A percentile compares a stretch with the other conserved stretches of the same genome.
These are phyloP conservation scores for Wallemia hederae DNA, from an alignment of 1,284 basidiomycete genomes.

Conservation along the genomic window DNA sequence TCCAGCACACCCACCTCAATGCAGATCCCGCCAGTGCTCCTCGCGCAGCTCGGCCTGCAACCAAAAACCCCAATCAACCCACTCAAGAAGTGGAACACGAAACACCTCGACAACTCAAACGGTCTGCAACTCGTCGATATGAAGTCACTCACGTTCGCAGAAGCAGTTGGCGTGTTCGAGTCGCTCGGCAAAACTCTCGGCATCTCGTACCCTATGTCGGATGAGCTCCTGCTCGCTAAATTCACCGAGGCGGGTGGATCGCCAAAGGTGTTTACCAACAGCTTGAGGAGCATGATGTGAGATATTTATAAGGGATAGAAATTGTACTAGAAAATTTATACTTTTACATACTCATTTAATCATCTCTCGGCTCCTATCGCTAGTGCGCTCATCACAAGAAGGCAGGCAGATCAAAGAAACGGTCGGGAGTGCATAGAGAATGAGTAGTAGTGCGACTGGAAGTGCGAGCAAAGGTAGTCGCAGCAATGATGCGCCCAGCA, in stretches of 20 bases:
- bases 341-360: too few species aligned
- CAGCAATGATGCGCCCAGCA: background rate
- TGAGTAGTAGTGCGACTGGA: background rate
- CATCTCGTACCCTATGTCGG: constrained; percentile 3
- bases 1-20: background rate
- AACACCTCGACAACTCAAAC: background rate
- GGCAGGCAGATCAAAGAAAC: too few species aligned
- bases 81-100: background rate
- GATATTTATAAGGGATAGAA: too few species aligned
- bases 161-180: background rate
- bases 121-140: background rate
- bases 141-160: background rate
- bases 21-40: background rate
- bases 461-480: background rate
- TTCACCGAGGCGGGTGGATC: constrained; percentile 14
- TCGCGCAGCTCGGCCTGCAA: background rate
- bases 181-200: background rate
- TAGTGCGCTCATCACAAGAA: too few species aligned
- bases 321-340: too few species aligned
- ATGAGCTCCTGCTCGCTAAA: constrained; percentile 15
- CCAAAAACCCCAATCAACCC: background rate
- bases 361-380: too few species aligned
- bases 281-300: constrained; percentile 2
- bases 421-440: too few species aligned
- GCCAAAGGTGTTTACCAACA: constrained; percentile 9